Base-by-base conservation (phyloP, 2,329 filamentous ascomycete genomes). In the Mollisiaceae sp. region DNA sequence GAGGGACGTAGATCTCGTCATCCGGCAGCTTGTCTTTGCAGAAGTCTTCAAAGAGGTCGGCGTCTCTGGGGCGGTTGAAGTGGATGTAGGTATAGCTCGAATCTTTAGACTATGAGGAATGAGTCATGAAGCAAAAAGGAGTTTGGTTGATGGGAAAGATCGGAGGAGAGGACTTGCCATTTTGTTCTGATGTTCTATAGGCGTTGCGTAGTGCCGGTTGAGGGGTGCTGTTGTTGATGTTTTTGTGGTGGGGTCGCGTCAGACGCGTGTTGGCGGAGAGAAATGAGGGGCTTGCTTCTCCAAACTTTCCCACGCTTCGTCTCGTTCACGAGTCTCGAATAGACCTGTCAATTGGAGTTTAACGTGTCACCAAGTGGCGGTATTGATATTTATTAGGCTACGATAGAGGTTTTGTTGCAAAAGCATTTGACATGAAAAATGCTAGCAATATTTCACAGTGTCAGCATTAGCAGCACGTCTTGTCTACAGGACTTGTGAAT, bases 1-100 rank as follows among this genome's bases (percentile, higher is more conserved):
- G 87, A 39, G 90, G 87, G n/a, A 96, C 90, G 77, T 91, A 91
- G 75, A 95, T 91, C 64, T 94, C 91, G 79, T 95, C 92, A 67
- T 85, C 82, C n/a, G 89, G 88, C 54, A 91, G 84, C 74, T 83
- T 85, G 79, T 90, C 88, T 75, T 86, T 86, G 83, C 87, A 89
- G 75, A 91, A 90, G 77, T 90, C 88, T 76, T 94, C 92, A 71
- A 94, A 90, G 68, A 93, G 86, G 79, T 94, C 91, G 62, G 90
- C 91, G 79, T 92, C 86, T 76, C 88, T 86, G 36, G 90, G 80
- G 61, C 83, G 82, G 77, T 89, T 88, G 80, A 94, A 88, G 82
- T 94, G 92, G 68, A 94, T 79, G 77, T 91, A 88, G 24, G 89
- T 94, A 80, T 89, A 88, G 78, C 82, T 84, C 11, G 89, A 89